Base-by-base conservation (phyloP, 495 filamentous ascomycete species). In the Recurvomyces mirabilis region DNA sequence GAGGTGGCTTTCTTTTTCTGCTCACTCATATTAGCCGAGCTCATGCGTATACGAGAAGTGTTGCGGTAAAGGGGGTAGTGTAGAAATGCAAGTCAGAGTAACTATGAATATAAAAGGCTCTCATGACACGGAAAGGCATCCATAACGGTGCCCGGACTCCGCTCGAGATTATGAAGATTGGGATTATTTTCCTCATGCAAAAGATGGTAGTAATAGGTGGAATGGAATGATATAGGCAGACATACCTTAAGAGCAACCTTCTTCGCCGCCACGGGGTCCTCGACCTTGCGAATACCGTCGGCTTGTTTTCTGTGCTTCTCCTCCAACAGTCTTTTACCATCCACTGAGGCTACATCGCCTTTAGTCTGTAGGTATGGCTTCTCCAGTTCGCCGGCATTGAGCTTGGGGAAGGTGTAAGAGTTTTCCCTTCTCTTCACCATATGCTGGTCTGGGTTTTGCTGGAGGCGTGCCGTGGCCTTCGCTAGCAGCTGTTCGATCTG, bases 41-140 rank as follows among this genome's bases (percentile, higher is more conserved):
- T 20, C 28, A 50, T 28, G 46, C 40, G 43, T 21, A 21, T n/a
- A 19, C 40, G 9, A 9, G 11, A 2, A 7, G 3, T 17, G 17
- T 29, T 25, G 38, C 34, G 25, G 23, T 1, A 26, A 22, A 21
- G 17, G 25, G 20, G 3, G 18, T 24, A 29, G 25, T 9, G 21
- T 20, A 10, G 28, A 1, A 18, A 2, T 31, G 30, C 35, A 69
- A 69, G 67, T 96, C 89, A 94, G 88, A 88, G 91, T 98, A 98
- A 98, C 91, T 98, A 94, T 95, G 86, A 87, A 74, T 69, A 67
- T 64, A 70, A 65, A 61, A 63, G 57, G 64, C 81, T 87, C 75
- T 87, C 84, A 84, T 68, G 60, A 55, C 72, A 77, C 75, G 78
- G 77, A 72, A 65, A 68, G 70, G 70, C 63, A 60, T 72, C 78